Evolutionary conservation across 2,329 filamentous ascomycete species (phyloP), one percentile per base, ranked within the genome.

Genomic region (Xylariomycetidae sp.): DNA sequence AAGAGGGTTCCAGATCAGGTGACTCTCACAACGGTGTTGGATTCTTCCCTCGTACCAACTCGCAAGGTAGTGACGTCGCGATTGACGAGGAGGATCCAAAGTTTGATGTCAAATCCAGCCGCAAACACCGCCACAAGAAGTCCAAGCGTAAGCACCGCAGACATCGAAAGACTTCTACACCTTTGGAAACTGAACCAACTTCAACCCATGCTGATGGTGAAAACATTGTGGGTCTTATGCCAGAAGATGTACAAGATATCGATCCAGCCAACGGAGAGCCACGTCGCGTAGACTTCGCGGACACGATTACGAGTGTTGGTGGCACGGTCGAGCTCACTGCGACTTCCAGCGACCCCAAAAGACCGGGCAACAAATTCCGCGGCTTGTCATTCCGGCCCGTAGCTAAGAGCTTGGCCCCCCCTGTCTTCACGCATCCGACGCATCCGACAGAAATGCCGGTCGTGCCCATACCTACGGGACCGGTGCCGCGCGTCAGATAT

Each of bases 381-480:
- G 69, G 66, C 30, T 65, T 86, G 30, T 81, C 76, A 2, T 69
- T 84, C 33, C 66, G 73, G 28, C 79, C 80, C 2, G 70, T 72
- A 22, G 75, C 79, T 14, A 85, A 80, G 50, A 77, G 79, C 29
- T 66, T 89, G 4, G 77, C 84, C 0, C 83, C 84, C 31, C 78
- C 79, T 9, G 82, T 88, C 37, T 88, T 89, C 46, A 66, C 65
- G 0, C 69, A 73, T 38, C 61, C 65, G 5, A 52, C 59, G 2
- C 59, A 62, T 13, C 13, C 42, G 3, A 38, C 46, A 4, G 43
- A 37, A 1, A 16, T 46, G 3, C 45, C 57, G 10, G n/a, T n/a
- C n/a, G n/a, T n/a, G n/a, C 37, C 55, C 6, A 51, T 52, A 4
- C 49, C 64, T 4, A 42, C 59, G 7, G 67, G 73, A 3, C 64